Conservation (phyloP, 192 early-diverging fungal genomes). For the Podochytrium sp. region DNA sequence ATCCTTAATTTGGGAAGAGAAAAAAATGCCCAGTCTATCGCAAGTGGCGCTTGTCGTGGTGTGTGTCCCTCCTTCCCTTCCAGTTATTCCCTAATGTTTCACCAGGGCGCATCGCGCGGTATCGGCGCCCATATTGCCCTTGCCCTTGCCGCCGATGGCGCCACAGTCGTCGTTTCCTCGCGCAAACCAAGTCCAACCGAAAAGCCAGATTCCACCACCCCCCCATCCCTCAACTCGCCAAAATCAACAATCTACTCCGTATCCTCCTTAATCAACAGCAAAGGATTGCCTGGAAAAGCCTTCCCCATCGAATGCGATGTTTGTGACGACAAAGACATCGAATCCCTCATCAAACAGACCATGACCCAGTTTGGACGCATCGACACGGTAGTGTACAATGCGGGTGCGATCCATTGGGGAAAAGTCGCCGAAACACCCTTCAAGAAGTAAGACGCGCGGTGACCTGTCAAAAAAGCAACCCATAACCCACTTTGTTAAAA, state of each 20-base stretch:
- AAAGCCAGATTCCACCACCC: background rate
- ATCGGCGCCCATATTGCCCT: conserved; percentile 13
- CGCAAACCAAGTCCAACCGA: too few relatives aligned
- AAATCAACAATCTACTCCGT: background rate
- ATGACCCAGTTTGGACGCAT: conserved; percentile 22
- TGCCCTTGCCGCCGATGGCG: background rate
- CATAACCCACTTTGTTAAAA: background rate
- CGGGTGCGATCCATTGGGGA: conserved; percentile 44
- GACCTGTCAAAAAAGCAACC: background rate
- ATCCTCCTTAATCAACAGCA: background rate
- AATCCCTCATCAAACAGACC: background rate
- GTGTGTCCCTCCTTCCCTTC: background rate
- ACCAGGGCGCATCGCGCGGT: conserved; percentile 22
- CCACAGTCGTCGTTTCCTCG: background rate
- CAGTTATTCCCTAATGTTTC: background rate
- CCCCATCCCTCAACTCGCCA: background rate
- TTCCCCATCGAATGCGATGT: conserved; percentile 13
- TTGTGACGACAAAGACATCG: background rate
- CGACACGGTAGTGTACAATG: conserved; percentile 42
- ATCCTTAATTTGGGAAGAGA: too few relatives aligned
- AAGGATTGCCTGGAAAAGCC: too few relatives aligned
- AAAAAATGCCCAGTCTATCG: background rate
- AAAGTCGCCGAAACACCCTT: conserved; percentile 26
- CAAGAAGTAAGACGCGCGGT: conserved; percentile 18
- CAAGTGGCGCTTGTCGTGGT: conserved; percentile 12